phyloP scores from a whole-genome alignment of 441 rosid genomes.

The Gossypium davidsonii region DNA sequence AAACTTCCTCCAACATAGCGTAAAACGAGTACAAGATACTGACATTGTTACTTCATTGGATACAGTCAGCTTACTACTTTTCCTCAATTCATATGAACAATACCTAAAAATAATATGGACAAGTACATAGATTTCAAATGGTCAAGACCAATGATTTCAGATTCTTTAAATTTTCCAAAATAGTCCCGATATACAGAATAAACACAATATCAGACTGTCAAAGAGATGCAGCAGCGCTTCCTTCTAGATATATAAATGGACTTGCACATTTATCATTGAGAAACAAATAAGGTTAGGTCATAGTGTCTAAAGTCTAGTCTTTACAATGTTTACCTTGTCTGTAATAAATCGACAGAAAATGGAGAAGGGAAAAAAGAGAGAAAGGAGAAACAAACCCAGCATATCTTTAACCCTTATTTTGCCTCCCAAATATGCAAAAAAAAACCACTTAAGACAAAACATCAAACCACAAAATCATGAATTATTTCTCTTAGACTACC shows the following conservation, averaged over 20 bases:
- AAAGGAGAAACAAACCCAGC: background rate
- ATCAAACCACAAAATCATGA: background rate
- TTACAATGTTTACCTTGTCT: background rate
- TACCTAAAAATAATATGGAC: background rate
- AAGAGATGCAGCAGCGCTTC: background rate
- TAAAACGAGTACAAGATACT: slow-evolving; percentile 2
- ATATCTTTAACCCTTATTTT: background rate
- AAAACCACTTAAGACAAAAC: background rate
- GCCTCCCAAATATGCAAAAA: background rate
- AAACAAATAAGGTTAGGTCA: background rate
- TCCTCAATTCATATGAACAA: slow-evolving; percentile 1
- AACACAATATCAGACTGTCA: background rate
- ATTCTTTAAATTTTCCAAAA: background rate
- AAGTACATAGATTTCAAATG: background rate
- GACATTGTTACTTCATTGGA: background rate
- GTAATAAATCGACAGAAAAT: background rate
- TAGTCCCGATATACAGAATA: slow-evolving; percentile 1
- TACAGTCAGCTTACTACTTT: background rate
- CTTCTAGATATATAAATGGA: background rate
- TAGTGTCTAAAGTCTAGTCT: background rate
- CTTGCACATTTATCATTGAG: background rate
- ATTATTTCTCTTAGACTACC: background rate
- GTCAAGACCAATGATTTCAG: background rate
- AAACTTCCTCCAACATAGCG: background rate
- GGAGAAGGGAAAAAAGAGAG: background rate